phyloP scores from a whole-genome alignment of 2,329 filamentous ascomycete genomes.

The Daldinia sp. region DNA sequence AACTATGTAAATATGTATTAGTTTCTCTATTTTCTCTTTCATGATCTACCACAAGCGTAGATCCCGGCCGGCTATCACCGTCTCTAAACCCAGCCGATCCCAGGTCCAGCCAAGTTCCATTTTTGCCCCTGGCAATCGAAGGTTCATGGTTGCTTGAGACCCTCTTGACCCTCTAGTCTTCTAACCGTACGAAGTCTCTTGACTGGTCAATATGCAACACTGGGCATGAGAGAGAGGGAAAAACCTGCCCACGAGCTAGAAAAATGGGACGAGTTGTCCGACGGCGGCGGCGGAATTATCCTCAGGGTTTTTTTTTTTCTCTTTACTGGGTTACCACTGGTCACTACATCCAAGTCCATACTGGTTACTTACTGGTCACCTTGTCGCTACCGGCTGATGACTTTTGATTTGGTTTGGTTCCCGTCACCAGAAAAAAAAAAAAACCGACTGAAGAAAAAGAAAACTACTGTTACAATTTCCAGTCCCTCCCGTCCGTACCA shows the following conservation, averaged over 20 bases:
- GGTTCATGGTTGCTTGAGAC: conserved; percentile 18
- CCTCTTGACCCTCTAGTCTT: conserved; percentile 5
- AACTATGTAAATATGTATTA: no score
- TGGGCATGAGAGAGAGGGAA: conserved; percentile 5
- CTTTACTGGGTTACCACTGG: not conserved
- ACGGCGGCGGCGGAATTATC: conserved; percentile 29
- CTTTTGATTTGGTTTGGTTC: conserved; percentile 13
- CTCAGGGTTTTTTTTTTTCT: no score
- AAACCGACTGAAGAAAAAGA: no score
- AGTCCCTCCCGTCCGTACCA: conserved; percentile 1
- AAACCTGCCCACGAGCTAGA: conserved; percentile 33
- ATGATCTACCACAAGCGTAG: conserved; percentile 29
- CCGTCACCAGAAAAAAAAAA: conserved; percentile 24
- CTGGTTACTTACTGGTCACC: not conserved
- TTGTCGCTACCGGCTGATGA: not conserved
- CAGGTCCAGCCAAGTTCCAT: conserved; percentile 33
- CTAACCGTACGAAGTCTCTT: conserved; percentile 24
- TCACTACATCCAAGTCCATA: no score
- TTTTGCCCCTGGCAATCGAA: conserved; percentile 32
- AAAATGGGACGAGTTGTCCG: conserved; percentile 35
- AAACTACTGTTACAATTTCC: conserved; percentile 20
- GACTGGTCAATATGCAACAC: conserved; percentile 19
- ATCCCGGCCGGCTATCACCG: conserved; percentile 38
- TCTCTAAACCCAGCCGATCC: conserved; percentile 28
- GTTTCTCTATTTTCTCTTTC: conserved; percentile 5